Evolutionary conservation across 768 basidiomycete species (phyloP), one percentile per base, ranked within the genome.

Genomic region (Lactarius hatsudake): DNA sequence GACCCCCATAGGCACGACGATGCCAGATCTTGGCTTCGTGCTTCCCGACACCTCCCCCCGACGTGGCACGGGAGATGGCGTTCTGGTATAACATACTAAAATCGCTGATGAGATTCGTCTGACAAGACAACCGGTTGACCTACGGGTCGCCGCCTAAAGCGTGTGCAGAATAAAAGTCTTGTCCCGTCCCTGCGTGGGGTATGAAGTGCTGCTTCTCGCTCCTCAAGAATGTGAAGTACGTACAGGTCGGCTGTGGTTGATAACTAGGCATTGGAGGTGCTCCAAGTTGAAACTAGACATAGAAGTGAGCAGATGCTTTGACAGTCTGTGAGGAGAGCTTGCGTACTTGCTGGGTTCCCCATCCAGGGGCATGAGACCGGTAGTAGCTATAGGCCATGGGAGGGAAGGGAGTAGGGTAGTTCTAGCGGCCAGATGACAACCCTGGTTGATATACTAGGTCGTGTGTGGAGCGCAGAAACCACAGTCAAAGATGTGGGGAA

Each of bases 21-120:
- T 92, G 88, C 84, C 83, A 89, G 65, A 83, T 80, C 36, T 79
- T 79, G 2, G 90, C 89, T 72, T 90, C 88, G 65, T 85, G 76
- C 26, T 81, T 75, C 30, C 85, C 84, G 23, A 86, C 81, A 51
- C 86, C 86, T 6, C 67, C 51, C 7, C 65, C 60, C 18, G 64
- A 71, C 67, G 30, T 69, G 60, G 77, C 68, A 61, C 75, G 74
- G 55, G 70, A 75, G 73, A 81, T 70, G 72, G 75, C 74, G 53
- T 76, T 76, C 62, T 81, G 75, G 72, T 77, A 82, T 9, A 81
- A 65, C 6, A 69, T 59, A 23, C 79, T 81, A 65, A 26, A 59
- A 57, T 48, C 34, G 23, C 38, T 13, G n/a, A 43, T 63, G 51
- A 59, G 23, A 58, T 23, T 23, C 34, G 15, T 9, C 42, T 30